A percentile compares a stretch with the other conserved stretches of the same genome.
These are phyloP conservation scores for Bipolaris zeicola DNA, from an alignment of 2,329 filamentous ascomycete genomes.

Conservation along the genomic window DNA sequence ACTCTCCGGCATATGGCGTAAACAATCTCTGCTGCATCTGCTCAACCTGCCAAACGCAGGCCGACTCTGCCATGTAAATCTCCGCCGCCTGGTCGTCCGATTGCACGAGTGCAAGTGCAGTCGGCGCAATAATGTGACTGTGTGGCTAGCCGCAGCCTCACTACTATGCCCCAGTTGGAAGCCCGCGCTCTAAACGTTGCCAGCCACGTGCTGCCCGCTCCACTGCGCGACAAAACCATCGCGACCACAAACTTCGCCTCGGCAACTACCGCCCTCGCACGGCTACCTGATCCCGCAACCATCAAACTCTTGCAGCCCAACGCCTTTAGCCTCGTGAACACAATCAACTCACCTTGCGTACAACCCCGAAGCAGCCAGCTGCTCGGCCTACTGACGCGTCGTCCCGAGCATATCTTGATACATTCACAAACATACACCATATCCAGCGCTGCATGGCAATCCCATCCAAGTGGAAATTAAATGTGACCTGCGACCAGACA, in stretches of 20 bases:
- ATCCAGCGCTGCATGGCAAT: no score
- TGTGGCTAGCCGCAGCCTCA: conserved; percentile 1
- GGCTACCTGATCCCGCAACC: background rate
- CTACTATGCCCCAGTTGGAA: conserved; percentile 9
- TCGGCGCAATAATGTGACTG: conserved; percentile 2
- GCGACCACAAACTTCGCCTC: background rate
- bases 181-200: conserved; percentile 2
- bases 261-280: background rate
- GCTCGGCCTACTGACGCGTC: background rate
- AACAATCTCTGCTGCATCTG: background rate
- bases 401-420: background rate
- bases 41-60: background rate
- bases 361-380: background rate
- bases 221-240: background rate
- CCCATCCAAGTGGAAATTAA: no score
- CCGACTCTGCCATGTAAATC: background rate
- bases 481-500: no score
- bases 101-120: background rate
- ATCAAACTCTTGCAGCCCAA: conserved; percentile 4
- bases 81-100: background rate
- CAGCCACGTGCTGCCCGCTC: conserved; percentile 6
- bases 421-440: no score
- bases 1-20: background rate
- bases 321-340: background rate
- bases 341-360: background rate